Evolutionary conservation across 208 protist genomes (phyloP), one percentile per base, ranked within the genome.

Genomic region (Trypanosoma mega): DNA sequence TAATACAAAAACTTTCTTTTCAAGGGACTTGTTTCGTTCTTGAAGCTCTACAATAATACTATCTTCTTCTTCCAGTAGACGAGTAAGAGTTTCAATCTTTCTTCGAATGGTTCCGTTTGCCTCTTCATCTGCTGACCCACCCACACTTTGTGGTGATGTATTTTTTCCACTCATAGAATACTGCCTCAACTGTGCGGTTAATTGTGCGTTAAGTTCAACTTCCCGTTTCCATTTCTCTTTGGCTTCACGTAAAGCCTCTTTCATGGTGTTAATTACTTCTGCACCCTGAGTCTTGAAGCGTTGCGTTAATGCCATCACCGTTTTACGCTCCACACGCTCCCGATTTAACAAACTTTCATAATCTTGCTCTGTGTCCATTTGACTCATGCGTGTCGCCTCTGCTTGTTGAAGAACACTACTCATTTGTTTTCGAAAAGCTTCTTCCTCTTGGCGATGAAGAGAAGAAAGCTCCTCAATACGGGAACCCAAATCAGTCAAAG

Each of bases 21-120:
- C 66, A 48, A 64, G 43, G 50, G 34, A 3, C 18, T 57, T 61
- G 16, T 64, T 64, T 24, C 55, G 48, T 27, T 55, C 24, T 29
- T 59, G 66, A 39, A 72, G 52, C 20, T 55, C 57, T 49, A 64
- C 66, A 20, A 72, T 65, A 50, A 72, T 64, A 23, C 18, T 14
- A 24, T 72, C 66, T 51, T 72, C 54, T 30, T 72, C 57, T 51
- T 72, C 57, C 27, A 72, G 21, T 48, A 72, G 66, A 39, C 45
- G 46, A 31, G 57, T 64, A 21, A 72, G 50, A 27, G 55, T 59
- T 23, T 56, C 48, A 36, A 72, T 7, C 29, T 65, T 55, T 21
- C 30, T 58, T 41, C 49, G 14, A 18, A 72, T 27, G 2, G n/a
- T 18, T 53, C 18, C 41, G 12, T 31, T 20, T 39, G 23, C 5